A percentile compares a stretch with the other conserved stretches of the same genome.
phyloP scores from a whole-genome alignment of 2,329 filamentous ascomycete genomes.

The Aspergillus ustus region DNA sequence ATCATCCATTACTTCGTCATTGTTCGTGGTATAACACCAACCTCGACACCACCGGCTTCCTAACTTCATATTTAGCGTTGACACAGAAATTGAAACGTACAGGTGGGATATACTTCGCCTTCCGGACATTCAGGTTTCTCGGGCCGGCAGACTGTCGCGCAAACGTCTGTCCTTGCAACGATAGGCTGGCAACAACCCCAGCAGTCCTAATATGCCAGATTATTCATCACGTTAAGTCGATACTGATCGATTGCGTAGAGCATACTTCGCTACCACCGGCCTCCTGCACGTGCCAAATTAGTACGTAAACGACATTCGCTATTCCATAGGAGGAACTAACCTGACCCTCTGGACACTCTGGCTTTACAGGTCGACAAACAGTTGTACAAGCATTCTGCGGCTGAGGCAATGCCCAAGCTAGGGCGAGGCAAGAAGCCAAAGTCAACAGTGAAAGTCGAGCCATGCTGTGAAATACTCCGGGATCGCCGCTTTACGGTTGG shows the following conservation, averaged over 20 bases:
- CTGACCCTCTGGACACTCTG: slow-evolving; percentile 1
- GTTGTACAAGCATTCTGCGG: slow-evolving; percentile 1
- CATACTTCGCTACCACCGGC: slow-evolving; percentile 12
- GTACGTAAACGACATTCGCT: neutral
- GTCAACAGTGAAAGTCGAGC: slow-evolving; percentile 1
- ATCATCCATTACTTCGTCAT: neutral
- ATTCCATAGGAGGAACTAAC: neutral
- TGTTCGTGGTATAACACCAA: neutral
- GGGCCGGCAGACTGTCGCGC: slow-evolving; percentile 2
- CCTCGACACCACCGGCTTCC: neutral
- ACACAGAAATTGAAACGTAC: neutral
- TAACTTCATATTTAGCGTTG: neutral
- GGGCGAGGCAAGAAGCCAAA: neutral
- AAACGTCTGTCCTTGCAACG: neutral
- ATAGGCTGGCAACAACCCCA: slow-evolving; percentile 11
- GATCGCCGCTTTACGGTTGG: too few species aligned
- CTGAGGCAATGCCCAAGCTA: neutral
- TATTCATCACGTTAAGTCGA: neutral
- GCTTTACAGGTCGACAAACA: slow-evolving; percentile 5
- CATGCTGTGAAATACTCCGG: neutral
- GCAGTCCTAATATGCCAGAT: slow-evolving; percentile 1
- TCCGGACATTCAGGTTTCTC: slow-evolving; percentile 10
- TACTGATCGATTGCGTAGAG: neutral
- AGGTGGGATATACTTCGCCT: slow-evolving; percentile 3
- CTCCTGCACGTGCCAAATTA: neutral